These are phyloP conservation scores for Gillenia trifoliata DNA, from an alignment of 306 rosid species.

Conservation along the genomic window DNA sequence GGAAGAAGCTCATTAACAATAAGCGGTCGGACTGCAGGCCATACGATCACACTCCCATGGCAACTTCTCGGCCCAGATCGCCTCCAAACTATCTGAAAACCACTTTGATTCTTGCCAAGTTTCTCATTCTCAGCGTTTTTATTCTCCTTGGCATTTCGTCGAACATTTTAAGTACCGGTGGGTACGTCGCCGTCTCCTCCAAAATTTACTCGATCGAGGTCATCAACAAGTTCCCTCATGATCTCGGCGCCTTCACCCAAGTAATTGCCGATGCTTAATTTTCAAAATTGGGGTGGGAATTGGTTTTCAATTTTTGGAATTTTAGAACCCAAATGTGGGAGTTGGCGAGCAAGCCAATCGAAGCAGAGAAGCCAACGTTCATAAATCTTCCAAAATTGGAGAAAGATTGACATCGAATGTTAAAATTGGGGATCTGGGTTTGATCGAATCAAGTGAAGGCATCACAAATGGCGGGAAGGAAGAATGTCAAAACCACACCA, in stretches of 20 bases:
- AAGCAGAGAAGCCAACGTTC: too few relatives aligned
- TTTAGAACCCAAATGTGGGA: too few relatives aligned
- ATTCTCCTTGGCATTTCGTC: constrained; percentile 42
- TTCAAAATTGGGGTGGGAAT: too few relatives aligned
- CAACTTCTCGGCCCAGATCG: constrained; percentile 30
- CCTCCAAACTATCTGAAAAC: neutral
- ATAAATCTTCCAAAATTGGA: too few relatives aligned
- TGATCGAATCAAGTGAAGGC: too few relatives aligned
- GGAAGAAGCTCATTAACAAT: constrained; percentile 33
- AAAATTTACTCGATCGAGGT: constrained; percentile 43
- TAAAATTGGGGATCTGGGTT: too few relatives aligned
- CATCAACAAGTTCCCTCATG: constrained; percentile 80
- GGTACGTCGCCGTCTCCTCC: neutral
- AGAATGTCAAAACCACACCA: too few relatives aligned
- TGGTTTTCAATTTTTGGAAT: too few relatives aligned
- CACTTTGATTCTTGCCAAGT: constrained; percentile 27
- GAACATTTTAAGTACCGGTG: constrained; percentile 22
- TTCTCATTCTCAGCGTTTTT: constrained; percentile 28
- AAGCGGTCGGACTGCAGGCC: constrained; percentile 32
- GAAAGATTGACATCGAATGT: too few relatives aligned
- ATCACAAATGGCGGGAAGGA: too few relatives aligned
- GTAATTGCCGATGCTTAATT: constrained; percentile 13
- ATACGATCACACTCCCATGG: constrained; percentile 41
- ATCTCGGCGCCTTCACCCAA: constrained; percentile 83
- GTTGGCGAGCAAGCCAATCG: too few relatives aligned